phyloP scores from a whole-genome alignment of 2,329 filamentous ascomycete genomes.

The Aotearoamyces nothofagi region DNA sequence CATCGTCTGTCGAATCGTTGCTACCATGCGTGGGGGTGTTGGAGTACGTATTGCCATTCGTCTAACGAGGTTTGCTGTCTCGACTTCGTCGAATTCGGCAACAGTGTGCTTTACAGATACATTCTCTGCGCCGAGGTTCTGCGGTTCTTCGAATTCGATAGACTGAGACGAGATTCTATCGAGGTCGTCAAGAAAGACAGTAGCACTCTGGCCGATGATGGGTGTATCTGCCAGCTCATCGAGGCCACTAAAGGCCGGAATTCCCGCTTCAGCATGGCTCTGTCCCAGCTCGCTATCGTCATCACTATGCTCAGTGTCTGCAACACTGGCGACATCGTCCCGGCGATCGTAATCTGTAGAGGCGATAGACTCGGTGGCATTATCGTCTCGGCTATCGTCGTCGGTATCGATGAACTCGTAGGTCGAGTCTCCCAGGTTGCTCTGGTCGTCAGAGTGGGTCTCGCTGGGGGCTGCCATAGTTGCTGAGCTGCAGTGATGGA shows the following conservation, averaged over 20 bases:
- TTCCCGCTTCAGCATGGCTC: slow-evolving; percentile 4
- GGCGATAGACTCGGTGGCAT: slow-evolving; percentile 19
- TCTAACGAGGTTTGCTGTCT: slow-evolving; percentile 22
- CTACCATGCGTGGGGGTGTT: slow-evolving; percentile 23
- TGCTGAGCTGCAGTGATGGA: slow-evolving; percentile 11
- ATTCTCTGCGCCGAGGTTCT: slow-evolving; percentile 21
- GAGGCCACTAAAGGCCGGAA: slow-evolving; percentile 11
- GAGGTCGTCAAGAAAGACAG: slow-evolving; percentile 13
- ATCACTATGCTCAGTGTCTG: slow-evolving; percentile 18
- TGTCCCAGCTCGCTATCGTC: slow-evolving; percentile 11
- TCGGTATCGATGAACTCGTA: slow-evolving; percentile 22
- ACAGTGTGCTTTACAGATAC: slow-evolving; percentile 32
- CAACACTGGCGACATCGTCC: slow-evolving; percentile 20
- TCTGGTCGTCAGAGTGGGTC: slow-evolving; percentile 12
- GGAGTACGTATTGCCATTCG: slow-evolving; percentile 19
- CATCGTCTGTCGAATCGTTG: slow-evolving; percentile 33
- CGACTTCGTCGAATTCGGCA: slow-evolving; percentile 25
- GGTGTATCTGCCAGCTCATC: slow-evolving; percentile 15
- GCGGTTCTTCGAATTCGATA: slow-evolving; percentile 30
- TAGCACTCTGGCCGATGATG: slow-evolving; percentile 16
- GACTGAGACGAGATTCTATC: slow-evolving; percentile 18
- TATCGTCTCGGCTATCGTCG: slow-evolving; percentile 18
- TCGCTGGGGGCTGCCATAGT: slow-evolving; percentile 17
- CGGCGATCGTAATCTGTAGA: slow-evolving; percentile 19
- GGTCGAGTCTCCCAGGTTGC: slow-evolving; percentile 16